A percentile compares a stretch with the other conserved stretches of the same genome.
Evolutionary conservation across 2,329 filamentous ascomycete genomes (phyloP).

Genomic region (Aspergillus fumigatus): DNA sequence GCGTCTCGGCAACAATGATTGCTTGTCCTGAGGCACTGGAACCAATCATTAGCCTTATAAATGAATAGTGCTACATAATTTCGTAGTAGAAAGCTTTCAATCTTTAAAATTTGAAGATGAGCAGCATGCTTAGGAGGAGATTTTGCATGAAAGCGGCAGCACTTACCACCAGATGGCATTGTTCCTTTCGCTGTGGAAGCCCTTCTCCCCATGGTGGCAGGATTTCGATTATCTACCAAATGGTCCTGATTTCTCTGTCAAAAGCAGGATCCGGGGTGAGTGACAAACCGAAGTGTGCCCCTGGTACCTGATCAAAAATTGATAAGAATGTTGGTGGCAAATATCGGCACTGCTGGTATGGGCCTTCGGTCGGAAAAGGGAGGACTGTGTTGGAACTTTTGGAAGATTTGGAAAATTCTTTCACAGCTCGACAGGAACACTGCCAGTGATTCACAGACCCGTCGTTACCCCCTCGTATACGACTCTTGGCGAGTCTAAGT

Average conservation of each 20-base stretch:
- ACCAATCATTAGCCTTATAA: not conserved
- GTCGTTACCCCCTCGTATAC: not conserved
- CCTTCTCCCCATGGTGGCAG: slow-evolving; percentile 8
- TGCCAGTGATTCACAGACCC: not conserved
- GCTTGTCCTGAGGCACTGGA: not conserved
- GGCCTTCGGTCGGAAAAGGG: not conserved
- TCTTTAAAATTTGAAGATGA: not conserved
- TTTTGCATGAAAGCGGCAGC: not conserved
- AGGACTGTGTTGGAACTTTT: not conserved
- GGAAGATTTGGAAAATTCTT: slow-evolving; percentile 7
- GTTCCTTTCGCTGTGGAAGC: slow-evolving; percentile 2
- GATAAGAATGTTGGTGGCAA: slow-evolving; percentile 1
- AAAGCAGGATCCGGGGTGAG: not conserved
- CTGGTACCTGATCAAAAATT: not conserved
- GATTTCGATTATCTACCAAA: not conserved
- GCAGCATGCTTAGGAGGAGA: not conserved
- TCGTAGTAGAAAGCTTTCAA: not conserved
- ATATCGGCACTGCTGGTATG: not conserved
- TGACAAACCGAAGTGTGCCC: not conserved
- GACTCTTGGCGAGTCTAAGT: not conserved
- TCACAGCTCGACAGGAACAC: not conserved
- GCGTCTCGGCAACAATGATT: slow-evolving; percentile 13
- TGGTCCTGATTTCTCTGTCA: not conserved
- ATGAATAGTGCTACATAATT: not conserved
- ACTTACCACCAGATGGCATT: slow-evolving; percentile 4